A percentile compares a stretch with the other conserved stretches of the same genome.
phyloP scores from a whole-genome alignment of 768 basidiomycete genomes.

The Lyophyllum semitale region DNA sequence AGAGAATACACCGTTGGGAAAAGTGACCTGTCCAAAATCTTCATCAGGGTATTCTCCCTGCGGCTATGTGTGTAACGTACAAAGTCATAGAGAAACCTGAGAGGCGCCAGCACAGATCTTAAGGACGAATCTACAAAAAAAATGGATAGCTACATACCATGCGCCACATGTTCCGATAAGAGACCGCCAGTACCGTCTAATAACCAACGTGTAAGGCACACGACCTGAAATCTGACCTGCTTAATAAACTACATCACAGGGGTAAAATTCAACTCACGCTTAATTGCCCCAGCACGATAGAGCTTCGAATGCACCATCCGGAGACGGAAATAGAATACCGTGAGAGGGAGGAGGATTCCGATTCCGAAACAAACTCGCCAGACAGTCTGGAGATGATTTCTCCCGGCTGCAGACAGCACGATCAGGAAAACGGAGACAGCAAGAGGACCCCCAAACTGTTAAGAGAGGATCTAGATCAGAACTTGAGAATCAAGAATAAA shows the following conservation, averaged over 20 bases:
- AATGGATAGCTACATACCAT: slow-evolving; percentile 42
- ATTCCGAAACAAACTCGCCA: slow-evolving; percentile 71
- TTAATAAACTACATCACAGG: neutral
- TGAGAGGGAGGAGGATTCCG: slow-evolving; percentile 62
- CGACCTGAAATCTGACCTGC: slow-evolving; percentile 31
- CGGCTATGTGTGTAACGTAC: neutral
- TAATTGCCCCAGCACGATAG: slow-evolving; percentile 66
- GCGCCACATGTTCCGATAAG: slow-evolving; percentile 75
- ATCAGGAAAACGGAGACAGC: slow-evolving; percentile 69
- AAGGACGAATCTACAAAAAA: too few relatives aligned
- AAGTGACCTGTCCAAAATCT: slow-evolving; percentile 49
- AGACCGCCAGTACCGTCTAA: slow-evolving; percentile 66
- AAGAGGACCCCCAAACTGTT: slow-evolving; percentile 65
- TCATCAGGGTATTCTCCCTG: neutral
- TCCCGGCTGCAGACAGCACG: slow-evolving; percentile 65
- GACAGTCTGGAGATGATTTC: slow-evolving; percentile 59
- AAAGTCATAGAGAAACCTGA: neutral
- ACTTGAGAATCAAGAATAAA: neutral
- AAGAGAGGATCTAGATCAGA: slow-evolving; percentile 1
- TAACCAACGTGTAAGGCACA: slow-evolving; percentile 62
- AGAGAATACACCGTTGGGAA: slow-evolving; percentile 61
- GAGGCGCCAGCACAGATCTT: neutral
- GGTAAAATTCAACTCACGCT: slow-evolving; percentile 40
- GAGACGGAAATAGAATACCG: slow-evolving; percentile 72
- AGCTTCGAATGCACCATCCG: slow-evolving; percentile 71